A percentile compares a stretch with the other conserved stretches of the same genome.
Evolutionary conservation across 2,329 filamentous ascomycete genomes (phyloP).

Genomic region (Cercospora canescens): DNA sequence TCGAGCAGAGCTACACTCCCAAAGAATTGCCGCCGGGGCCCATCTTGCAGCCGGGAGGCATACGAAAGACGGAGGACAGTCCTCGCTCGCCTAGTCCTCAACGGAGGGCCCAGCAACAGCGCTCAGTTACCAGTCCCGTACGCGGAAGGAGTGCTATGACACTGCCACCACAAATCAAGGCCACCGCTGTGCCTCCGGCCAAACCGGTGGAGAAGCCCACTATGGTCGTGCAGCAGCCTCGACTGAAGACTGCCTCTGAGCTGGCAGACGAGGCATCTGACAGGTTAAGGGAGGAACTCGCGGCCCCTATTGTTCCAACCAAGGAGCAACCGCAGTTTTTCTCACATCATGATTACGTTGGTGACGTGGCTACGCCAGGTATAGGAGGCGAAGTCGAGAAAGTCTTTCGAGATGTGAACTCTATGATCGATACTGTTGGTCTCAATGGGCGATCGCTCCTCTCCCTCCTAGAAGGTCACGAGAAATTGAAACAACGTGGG

Average conservation of each 20-base stretch:
- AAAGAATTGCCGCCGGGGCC: conserved; percentile 46
- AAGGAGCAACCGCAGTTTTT: conserved; percentile 67
- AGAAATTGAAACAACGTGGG: conserved; percentile 52
- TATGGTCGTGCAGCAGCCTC: conserved; percentile 35
- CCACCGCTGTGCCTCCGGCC: conserved; percentile 34
- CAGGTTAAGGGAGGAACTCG: conserved; percentile 63
- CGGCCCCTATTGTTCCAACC: conserved; percentile 61
- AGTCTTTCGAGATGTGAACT: conserved; percentile 77
- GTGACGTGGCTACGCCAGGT: conserved; percentile 42
- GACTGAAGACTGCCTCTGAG: conserved; percentile 44
- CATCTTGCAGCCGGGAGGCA: conserved; percentile 54
- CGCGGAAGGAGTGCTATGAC: conserved; percentile 12
- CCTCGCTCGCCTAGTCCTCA: conserved; percentile 71
- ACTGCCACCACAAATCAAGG: conserved; percentile 32
- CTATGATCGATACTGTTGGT: conserved; percentile 91
- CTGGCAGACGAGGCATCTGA: conserved; percentile 71
- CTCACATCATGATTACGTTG: conserved; percentile 51
- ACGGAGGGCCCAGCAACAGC: conserved; percentile 41
- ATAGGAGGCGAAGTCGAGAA: conserved; percentile 51
- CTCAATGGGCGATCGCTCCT: conserved; percentile 73
- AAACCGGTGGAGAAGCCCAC: conserved; percentile 34
- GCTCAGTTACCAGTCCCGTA: conserved; percentile 53
- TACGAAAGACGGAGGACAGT: conserved; percentile 39
- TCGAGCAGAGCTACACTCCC: conserved; percentile 36
- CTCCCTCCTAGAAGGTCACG: conserved; percentile 66